phyloP scores from a whole-genome alignment of 1,284 basidiomycete genomes.

The Anthracocystis panici-leucophaei region DNA sequence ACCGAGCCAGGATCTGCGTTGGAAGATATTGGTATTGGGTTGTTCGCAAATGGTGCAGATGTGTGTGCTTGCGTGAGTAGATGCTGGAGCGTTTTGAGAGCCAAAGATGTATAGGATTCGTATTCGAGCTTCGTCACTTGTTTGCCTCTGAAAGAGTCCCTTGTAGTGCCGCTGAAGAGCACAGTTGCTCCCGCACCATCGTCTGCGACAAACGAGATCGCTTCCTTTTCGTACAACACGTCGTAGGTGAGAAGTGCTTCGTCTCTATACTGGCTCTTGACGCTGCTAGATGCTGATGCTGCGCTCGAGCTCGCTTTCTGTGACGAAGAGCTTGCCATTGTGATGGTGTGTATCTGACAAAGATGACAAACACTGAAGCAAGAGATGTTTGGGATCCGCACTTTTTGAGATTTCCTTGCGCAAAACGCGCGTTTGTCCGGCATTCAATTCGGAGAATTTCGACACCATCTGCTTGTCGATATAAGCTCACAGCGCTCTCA shows the following conservation, averaged over 20 bases:
- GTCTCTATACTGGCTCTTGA: conserved; percentile 32
- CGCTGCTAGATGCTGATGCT: conserved; percentile 1
- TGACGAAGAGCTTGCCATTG: conserved; percentile 8
- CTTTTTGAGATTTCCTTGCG: too few species aligned
- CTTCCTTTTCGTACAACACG: conserved; percentile 43
- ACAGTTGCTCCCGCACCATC: conserved; percentile 69
- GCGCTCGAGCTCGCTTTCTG: not conserved
- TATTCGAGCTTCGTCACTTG: conserved; percentile 81
- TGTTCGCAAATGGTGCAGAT: conserved; percentile 19
- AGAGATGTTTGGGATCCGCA: not conserved
- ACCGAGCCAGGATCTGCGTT: conserved; percentile 8
- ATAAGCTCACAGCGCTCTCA: too few species aligned
- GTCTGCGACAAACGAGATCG: conserved; percentile 38
- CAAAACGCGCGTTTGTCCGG: conserved; percentile 3
- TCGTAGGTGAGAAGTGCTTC: conserved; percentile 51
- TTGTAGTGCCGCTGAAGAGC: conserved; percentile 80
- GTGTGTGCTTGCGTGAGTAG: conserved; percentile 39
- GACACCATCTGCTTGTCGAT: too few species aligned
- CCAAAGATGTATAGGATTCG: conserved; percentile 81
- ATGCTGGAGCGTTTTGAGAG: conserved; percentile 76
- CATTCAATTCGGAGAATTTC: conserved; percentile 22
- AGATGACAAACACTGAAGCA: not conserved
- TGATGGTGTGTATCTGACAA: not conserved
- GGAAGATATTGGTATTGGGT: conserved; percentile 15
- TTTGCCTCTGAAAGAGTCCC: conserved; percentile 78